phyloP scores from a whole-genome alignment of 768 basidiomycete genomes.

The Leccinum truebloodii region DNA sequence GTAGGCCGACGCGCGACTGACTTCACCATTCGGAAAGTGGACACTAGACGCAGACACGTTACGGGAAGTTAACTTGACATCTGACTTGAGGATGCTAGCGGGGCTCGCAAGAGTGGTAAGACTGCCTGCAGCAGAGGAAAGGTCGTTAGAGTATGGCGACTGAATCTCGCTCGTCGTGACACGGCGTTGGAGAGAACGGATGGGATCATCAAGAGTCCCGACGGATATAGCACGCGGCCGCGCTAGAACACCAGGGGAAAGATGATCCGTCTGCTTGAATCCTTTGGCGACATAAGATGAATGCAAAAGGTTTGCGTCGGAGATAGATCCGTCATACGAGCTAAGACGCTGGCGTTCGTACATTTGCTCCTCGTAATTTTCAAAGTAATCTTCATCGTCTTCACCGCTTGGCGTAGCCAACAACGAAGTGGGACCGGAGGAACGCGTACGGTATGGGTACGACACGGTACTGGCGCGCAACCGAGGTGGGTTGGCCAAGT shows the following conservation, averaged over 20 bases:
- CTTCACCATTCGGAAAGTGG: slow-evolving; percentile 69
- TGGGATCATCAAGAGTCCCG: slow-evolving; percentile 81
- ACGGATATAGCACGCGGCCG: slow-evolving; percentile 86
- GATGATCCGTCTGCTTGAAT: slow-evolving; percentile 73
- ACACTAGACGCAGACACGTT: slow-evolving; percentile 49
- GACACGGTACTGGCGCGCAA: slow-evolving; percentile 91
- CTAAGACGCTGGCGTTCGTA: slow-evolving; percentile 60
- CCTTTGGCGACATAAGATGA: slow-evolving; percentile 68
- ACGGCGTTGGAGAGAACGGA: slow-evolving; percentile 68
- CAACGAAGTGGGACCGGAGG: slow-evolving; percentile 59
- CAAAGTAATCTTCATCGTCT: slow-evolving; percentile 78
- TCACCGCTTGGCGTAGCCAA: slow-evolving; percentile 61
- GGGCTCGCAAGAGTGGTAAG: slow-evolving; percentile 30
- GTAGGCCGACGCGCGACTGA: slow-evolving; percentile 63
- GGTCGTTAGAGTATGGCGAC: slow-evolving; percentile 56
- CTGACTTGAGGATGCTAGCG: slow-evolving; percentile 57
- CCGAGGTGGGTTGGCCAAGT: slow-evolving; percentile 76
- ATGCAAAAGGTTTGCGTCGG: slow-evolving; percentile 53
- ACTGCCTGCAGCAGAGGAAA: slow-evolving; percentile 41
- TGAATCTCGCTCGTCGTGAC: slow-evolving; percentile 58
- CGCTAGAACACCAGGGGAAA: slow-evolving; percentile 44
- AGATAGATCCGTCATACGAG: slow-evolving; percentile 56
- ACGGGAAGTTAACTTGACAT: slow-evolving; percentile 51
- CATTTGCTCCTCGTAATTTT: slow-evolving; percentile 48
- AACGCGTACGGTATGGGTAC: slow-evolving; percentile 78